Base-by-base conservation (phyloP, 768 basidiomycete species). In the Leccinum ochraceum region DNA sequence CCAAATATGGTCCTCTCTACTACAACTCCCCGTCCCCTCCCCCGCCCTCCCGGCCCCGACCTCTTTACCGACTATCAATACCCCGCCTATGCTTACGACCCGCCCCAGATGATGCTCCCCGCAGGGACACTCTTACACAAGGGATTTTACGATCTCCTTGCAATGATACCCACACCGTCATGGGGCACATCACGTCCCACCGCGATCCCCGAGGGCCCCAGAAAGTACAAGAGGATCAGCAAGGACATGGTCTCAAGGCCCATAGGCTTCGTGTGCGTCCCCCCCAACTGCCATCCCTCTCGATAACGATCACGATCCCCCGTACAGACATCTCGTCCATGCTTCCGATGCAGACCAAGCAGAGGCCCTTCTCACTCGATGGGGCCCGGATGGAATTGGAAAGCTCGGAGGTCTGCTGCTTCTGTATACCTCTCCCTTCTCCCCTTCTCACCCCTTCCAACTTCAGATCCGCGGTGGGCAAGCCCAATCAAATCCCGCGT, bases 161-260 rank as follows among this genome's bases (percentile, higher is more conserved):
- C 90, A 26, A 82, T 92, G 79, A 89, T 91, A 64, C 88, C 87
- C 46, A 88, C 86, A 2, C 87, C 79, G 24, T 75, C 86, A 51
- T 30, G 32, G 32, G 1, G 0, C 30, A 30, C 32, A 32, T 65
- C 68, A 13, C 74, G 26, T 71, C 54, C 53, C 34, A 17, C 8
- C 9, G 13, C 82, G 39, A 67, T 85, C 28, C 84, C 87, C 63
- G 88, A 89, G 22, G 67, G 69, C 56, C 72, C 71, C 54, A 73
- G 81, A 71, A 88, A 86, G 75, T 81, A 79, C 44, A 83, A 84
- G 65, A 79, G 85, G 66, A 85, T 94, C 68, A 90, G 84, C 77
- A 94, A 94, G 74, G 91, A 93, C 67, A 94, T 94, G 89, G 88
- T 95, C 5, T 92, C 91, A 16, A 83, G 78, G 59, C 94, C 94